A percentile compares a stretch with the other conserved stretches of the same genome.
Evolutionary conservation across 2,329 filamentous ascomycete species (phyloP).

Genomic region (Diaporthe vexans): DNA sequence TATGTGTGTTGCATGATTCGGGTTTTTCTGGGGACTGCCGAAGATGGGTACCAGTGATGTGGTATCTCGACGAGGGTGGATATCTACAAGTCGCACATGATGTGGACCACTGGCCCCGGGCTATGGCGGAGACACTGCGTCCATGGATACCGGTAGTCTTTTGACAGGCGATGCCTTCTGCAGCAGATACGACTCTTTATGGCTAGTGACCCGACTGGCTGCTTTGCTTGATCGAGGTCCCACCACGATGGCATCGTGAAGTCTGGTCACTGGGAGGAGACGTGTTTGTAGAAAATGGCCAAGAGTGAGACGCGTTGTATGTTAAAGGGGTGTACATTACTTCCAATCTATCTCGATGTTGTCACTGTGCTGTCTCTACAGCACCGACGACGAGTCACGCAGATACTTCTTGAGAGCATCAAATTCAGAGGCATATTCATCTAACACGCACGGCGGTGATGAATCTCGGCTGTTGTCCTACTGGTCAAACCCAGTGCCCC

Average conservation of each 20-base stretch:
- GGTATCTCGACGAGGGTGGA: not conserved
- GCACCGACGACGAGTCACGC: not conserved
- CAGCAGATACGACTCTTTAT: not conserved
- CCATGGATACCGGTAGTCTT: not conserved
- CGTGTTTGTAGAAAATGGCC: not conserved
- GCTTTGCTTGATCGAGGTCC: not conserved
- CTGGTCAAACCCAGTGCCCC: too few relatives aligned
- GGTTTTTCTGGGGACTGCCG: not conserved
- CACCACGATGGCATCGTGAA: not conserved
- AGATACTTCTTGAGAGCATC: not conserved
- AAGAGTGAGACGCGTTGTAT: not conserved
- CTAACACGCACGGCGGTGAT: too few relatives aligned
- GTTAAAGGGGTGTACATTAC: not conserved
- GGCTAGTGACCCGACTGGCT: constrained; percentile 1
- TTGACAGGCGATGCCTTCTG: not conserved
- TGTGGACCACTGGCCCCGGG: not conserved
- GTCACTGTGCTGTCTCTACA: not conserved
- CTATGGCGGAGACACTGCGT: not conserved
- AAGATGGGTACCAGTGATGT: not conserved
- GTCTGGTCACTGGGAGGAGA: not conserved
- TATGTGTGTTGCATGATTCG: not conserved
- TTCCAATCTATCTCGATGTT: not conserved
- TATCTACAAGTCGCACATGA: not conserved
- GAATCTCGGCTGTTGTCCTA: not conserved
- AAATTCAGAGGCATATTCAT: not conserved